Percentiles rank a stretch among this genome's conserved stretches.
These are phyloP conservation scores for Eucalyptus coolabah DNA, from an alignment of 345 rosid genomes.

Conservation along the genomic window DNA sequence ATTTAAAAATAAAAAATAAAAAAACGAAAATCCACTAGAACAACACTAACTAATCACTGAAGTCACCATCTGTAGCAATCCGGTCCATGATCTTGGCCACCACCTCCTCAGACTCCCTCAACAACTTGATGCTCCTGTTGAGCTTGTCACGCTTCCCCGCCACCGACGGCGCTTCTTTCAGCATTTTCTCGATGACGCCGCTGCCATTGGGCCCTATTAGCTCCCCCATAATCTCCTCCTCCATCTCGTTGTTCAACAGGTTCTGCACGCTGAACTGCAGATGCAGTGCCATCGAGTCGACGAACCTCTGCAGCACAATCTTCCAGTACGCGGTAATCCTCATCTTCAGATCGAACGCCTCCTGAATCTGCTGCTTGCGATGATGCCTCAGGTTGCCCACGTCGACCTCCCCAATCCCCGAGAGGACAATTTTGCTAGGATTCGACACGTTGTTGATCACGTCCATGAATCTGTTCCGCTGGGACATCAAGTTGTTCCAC, in stretches of 20 bases:
- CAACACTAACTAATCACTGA: neutral
- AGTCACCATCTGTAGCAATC: neutral
- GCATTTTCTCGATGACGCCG: neutral
- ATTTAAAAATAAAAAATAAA: no score
- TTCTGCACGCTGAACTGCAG: neutral
- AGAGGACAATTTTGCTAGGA: neutral
- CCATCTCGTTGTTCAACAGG: slow-evolving; percentile 6
- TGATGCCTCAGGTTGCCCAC: neutral
- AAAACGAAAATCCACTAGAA: neutral
- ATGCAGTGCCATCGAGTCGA: slow-evolving; percentile 9
- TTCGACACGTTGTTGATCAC: neutral
- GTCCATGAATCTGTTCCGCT: neutral
- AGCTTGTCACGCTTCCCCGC: slow-evolving; percentile 9
- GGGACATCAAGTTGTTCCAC: slow-evolving; percentile 4
- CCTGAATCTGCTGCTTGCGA: neutral
- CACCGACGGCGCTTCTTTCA: slow-evolving; percentile 10
- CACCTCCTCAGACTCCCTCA: slow-evolving; percentile 5
- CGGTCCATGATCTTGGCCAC: slow-evolving; percentile 1
- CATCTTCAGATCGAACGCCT: slow-evolving; percentile 17
- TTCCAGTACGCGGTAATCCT: slow-evolving; percentile 17
- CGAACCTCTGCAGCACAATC: slow-evolving; percentile 8
- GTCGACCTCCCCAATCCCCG: neutral
- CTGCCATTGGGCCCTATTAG: neutral
- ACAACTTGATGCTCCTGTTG: slow-evolving; percentile 2
- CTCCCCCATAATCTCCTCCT: neutral